phyloP scores from a whole-genome alignment of 2,329 filamentous ascomycete genomes.

The Cladosporium sp. region DNA sequence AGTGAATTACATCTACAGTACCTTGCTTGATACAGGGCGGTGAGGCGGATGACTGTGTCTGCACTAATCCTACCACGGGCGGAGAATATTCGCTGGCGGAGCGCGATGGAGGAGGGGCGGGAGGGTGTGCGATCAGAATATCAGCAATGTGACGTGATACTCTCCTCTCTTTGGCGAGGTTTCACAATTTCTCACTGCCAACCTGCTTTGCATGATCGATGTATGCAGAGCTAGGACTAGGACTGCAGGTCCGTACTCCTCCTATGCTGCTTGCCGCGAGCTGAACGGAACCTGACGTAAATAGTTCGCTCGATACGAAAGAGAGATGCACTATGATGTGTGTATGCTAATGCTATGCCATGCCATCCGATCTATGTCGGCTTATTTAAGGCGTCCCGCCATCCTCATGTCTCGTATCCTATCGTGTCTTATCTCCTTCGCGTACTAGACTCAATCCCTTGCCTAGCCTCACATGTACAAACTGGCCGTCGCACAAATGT shows the following conservation, averaged over 20 bases:
- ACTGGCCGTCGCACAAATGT: conserved; percentile 86
- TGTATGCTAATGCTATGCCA: conserved; percentile 11
- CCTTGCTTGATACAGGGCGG: too few species aligned
- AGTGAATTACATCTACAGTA: too few species aligned
- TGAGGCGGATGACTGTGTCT: not conserved
- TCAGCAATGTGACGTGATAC: conserved; percentile 1
- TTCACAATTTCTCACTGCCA: not conserved
- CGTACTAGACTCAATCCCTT: conserved; percentile 36
- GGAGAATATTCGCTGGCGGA: not conserved
- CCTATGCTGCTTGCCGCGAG: not conserved
- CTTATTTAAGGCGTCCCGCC: not conserved
- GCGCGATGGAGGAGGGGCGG: too few species aligned
- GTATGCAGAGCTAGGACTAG: not conserved
- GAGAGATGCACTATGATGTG: not conserved
- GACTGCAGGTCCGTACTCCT: not conserved
- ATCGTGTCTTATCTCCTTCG: not conserved
- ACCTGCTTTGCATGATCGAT: not conserved
- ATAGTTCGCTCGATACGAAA: not conserved
- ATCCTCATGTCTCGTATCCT: not conserved
- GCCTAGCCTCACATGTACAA: conserved; percentile 69
- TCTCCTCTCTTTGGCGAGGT: conserved; percentile 1
- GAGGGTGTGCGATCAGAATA: not conserved
- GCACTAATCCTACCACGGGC: not conserved
- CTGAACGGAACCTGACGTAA: not conserved
- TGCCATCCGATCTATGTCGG: not conserved